Evolutionary conservation across 2,329 filamentous ascomycete species (phyloP), one percentile per base, ranked within the genome.

Genomic region (Colletotrichum costaricense): DNA sequence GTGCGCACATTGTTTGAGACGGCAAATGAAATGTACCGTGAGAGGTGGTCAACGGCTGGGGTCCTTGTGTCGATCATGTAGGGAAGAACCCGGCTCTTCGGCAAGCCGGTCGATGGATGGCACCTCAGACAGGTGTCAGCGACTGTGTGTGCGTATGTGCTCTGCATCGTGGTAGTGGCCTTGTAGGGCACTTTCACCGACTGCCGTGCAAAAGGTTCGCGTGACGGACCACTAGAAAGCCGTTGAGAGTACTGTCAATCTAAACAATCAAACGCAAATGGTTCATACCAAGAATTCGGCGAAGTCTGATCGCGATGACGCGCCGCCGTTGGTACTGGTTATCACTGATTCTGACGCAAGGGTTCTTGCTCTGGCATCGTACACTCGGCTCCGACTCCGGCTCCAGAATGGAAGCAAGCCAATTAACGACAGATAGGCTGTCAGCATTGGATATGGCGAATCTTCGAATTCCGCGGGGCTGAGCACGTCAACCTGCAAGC

Each of bases 1-100:
- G 62, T 66, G 71, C 71, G 71, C 49, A 55, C 14, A 42, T 24
- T 33, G 71, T 71, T 73, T 73, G 71, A 71, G 71, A 71, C 62
- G 71, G 56, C 49, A 52, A 56, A 58, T 49, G 14, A 62, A 63
- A 38, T 28, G n/a, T 57, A 26, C 26, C 28, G 38, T 35, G 35
- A n/a, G 24, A 62, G 28, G 3, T n/a, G 14, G 33, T 5, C 46
- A 33, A 19, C 4, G 28, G 30, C n/a, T 7, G 38, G n/a, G 5
- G 66, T 52, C n/a, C 55, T 57, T 28, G 60, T 46, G 28, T 49
- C 12, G 35, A 63, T 56, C 28, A 33, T 52, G 7, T 30, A 70
- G 24, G 71, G 56, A 42, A 58, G 24, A 66, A 64, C 46, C 56
- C 49, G 56, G 67, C 67, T 58, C 30, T 24, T 49, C 56, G 60